Percentiles rank a stretch among this genome's conserved stretches.
These are phyloP conservation scores for Colletotrichum cereale DNA, from an alignment of 2,329 filamentous ascomycete species.

Conservation along the genomic window DNA sequence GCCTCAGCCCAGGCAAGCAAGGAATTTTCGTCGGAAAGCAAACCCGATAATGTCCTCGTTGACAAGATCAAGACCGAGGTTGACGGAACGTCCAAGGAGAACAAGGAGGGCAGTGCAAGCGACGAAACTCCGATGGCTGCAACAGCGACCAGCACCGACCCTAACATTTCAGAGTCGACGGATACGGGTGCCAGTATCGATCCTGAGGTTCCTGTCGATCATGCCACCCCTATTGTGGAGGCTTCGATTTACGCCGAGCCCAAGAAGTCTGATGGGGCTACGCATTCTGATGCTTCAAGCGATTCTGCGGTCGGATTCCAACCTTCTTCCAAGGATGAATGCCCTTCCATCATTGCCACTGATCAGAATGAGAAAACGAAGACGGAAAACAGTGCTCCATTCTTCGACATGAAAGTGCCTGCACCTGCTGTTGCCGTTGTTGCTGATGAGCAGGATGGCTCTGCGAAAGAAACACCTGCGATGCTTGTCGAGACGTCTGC, in stretches of 20 bases:
- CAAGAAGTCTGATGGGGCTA: neutral
- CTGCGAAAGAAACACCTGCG: neutral
- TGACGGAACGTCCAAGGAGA: neutral
- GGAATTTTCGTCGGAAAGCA: neutral
- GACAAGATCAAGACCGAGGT: neutral
- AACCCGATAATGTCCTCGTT: neutral
- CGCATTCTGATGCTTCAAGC: neutral
- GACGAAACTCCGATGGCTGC: neutral
- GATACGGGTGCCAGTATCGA: neutral
- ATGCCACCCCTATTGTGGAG: neutral
- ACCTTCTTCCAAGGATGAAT: neutral
- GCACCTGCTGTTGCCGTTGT: neutral
- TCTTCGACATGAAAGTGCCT: neutral
- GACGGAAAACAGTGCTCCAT: neutral
- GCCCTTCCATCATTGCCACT: neutral
- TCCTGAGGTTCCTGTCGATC: neutral
- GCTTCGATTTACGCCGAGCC: neutral
- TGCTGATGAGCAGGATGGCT: neutral
- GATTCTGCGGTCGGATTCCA: conserved; percentile 1
- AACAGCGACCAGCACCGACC: neutral
- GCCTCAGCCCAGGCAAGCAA: neutral
- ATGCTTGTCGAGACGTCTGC: neutral
- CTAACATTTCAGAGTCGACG: neutral
- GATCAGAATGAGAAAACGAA: neutral
- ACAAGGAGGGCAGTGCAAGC: neutral